These are phyloP conservation scores for Wickerhamomyces strasburgensis DNA, from an alignment of 805 yeast genomes.

Conservation along the genomic window DNA sequence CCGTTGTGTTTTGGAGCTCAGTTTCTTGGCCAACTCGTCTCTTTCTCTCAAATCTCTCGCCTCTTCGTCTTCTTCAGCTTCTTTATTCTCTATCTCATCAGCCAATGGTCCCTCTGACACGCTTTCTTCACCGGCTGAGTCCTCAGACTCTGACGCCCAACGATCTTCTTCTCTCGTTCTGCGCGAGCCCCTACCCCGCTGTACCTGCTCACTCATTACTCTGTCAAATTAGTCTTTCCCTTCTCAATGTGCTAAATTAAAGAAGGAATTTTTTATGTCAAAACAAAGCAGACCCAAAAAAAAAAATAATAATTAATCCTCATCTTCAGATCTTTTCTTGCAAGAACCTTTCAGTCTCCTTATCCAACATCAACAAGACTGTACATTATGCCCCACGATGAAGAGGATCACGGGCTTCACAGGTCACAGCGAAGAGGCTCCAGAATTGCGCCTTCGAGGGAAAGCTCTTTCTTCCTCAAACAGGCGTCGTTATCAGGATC, in stretches of 20 bases:
- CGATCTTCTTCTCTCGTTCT: background rate
- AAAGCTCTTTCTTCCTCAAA: conserved; percentile 16
- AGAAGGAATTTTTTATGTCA: too few relatives aligned
- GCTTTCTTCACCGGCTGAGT: conserved; percentile 6
- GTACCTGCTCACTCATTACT: background rate
- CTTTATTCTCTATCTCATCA: conserved; percentile 1
- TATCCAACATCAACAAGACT: conserved; percentile 9
- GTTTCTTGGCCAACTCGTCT: background rate
- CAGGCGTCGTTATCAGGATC: too few relatives aligned
- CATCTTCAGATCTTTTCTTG: too few relatives aligned
- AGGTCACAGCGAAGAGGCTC: conserved; percentile 8
- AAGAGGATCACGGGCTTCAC: background rate
- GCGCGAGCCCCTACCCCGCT: background rate
- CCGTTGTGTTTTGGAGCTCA: background rate
- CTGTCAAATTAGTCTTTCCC: too few relatives aligned
- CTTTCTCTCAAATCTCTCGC: background rate
- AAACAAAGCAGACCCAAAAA: background rate
- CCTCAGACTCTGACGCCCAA: conserved; percentile 1
- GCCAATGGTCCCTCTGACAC: background rate
- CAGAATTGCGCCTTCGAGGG: conserved; percentile 13
- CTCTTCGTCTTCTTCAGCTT: conserved; percentile 2
- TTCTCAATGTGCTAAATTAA: too few relatives aligned
- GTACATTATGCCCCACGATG: conserved; percentile 2
- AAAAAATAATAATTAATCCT: background rate
- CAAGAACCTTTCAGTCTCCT: conserved; percentile 15